These are phyloP conservation scores for Sporothrix inflata DNA, from an alignment of 2,329 filamentous ascomycete genomes.

Conservation along the genomic window DNA sequence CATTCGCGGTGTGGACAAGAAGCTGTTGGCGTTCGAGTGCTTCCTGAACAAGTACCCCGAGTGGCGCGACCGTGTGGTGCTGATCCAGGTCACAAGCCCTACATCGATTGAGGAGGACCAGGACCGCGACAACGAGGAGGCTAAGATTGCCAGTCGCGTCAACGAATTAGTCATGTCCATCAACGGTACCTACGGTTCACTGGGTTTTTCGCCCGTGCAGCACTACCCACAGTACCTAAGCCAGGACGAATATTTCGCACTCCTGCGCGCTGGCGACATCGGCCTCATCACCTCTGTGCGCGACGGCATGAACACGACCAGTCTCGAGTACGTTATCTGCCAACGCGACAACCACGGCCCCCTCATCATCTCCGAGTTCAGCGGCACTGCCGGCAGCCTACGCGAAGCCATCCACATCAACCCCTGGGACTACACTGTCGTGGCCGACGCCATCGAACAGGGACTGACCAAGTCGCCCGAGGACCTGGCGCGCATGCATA, in stretches of 20 bases:
- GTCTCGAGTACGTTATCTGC: conserved; percentile 90
- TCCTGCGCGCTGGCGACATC: conserved; percentile 88
- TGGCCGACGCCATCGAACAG: conserved; percentile 79
- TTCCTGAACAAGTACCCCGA: conserved; percentile 90
- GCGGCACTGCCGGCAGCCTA: conserved; percentile 85
- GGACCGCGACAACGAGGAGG: conserved; percentile 75
- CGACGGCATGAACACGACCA: conserved; percentile 98
- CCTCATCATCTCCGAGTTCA: conserved; percentile 94
- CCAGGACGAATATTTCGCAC: conserved; percentile 89
- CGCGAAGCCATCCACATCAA: conserved; percentile 92
- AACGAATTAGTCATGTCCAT: conserved; percentile 89
- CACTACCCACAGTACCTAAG: conserved; percentile 93
- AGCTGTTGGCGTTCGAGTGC: conserved; percentile 89
- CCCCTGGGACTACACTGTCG: conserved; percentile 86
- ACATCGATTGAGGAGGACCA: conserved; percentile 78
- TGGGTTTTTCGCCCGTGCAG: conserved; percentile 88
- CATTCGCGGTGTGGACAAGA: conserved; percentile 91
- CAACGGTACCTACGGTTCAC: conserved; percentile 85
- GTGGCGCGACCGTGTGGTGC: conserved; percentile 87
- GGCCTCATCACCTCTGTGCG: conserved; percentile 93
- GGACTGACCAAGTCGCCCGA: conserved; percentile 76
- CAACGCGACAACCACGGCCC: conserved; percentile 86
- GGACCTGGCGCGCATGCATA: conserved; percentile 69
- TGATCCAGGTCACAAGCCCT: conserved; percentile 93
- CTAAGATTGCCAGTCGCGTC: conserved; percentile 84